Base-by-base conservation (phyloP, 2,329 filamentous ascomycete species). In the Cercospora zeae-maydis region DNA sequence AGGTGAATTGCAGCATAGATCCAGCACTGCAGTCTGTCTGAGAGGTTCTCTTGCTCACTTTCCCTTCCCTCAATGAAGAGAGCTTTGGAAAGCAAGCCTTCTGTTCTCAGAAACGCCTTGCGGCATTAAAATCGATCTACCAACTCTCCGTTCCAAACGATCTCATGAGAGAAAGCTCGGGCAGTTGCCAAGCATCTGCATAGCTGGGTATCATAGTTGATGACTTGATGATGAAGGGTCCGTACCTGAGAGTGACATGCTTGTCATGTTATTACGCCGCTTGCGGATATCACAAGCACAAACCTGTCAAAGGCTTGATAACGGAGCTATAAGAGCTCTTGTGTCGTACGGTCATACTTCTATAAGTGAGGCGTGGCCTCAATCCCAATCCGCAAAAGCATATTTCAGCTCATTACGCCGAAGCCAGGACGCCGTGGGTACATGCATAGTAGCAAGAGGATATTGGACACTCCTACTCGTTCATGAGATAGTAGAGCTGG, bases 121-220 rank as follows among this genome's bases (percentile, higher is more conserved):
- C 56, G 39, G 31, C 56, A 33, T 58, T 47, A 27, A 37, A 19
- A 54, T 76, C 67, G 65, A 66, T 79, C 67, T 79, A 67, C 77
- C 78, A 79, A 78, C 78, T 77, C 78, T 79, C 78, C 78, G 78
- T 80, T 80, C 77, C 77, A 75, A 65, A 74, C 72, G 67, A 69
- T 72, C 75, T 73, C 71, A 71, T 71, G 68, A 63, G 73, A 73
- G 70, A 72, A 70, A 74, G 75, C 75, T 75, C 75, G 78, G 74
- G 77, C 76, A 75, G 71, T 72, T 76, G 67, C 76, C 72, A 72
- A 75, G 69, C 74, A 77, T 71, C 75, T 76, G 74, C 78, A 75
- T 76, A 77, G 77, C 75, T 79, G 78, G 77, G 73, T 70, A 56
- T 61, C 53, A 19, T 60, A 31, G n/a, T 37, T 21, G 42, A 47